Percentiles rank a stretch among this genome's conserved stretches.
These are phyloP conservation scores for Backusella parvicylindrica DNA, from an alignment of 192 early-diverging fungal species.

Conservation along the genomic window DNA sequence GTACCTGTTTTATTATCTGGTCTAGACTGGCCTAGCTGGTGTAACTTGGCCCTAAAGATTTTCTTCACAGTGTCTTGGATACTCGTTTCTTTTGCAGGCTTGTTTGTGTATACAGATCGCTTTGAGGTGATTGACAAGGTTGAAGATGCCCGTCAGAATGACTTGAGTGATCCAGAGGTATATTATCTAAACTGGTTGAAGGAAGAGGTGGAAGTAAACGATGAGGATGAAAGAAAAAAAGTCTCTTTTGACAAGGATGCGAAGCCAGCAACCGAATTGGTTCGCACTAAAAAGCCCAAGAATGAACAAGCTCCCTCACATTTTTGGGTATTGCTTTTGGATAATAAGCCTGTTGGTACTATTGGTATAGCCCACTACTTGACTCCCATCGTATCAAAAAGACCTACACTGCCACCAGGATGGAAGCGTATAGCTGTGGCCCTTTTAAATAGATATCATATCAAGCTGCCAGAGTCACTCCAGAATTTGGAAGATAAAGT, in stretches of 20 bases:
- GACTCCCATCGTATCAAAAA: neutral
- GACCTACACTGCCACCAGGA: neutral
- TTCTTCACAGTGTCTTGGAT: slow-evolving; percentile 24
- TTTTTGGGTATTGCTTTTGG: slow-evolving; percentile 34
- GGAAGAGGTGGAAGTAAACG: slow-evolving; percentile 25
- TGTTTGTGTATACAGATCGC: slow-evolving; percentile 28
- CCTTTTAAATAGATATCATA: slow-evolving; percentile 1
- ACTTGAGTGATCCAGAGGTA: slow-evolving; percentile 28
- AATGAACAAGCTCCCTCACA: slow-evolving; percentile 16
- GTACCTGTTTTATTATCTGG: slow-evolving; percentile 13
- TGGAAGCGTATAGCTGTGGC: slow-evolving; percentile 12
- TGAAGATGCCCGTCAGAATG: slow-evolving; percentile 24
- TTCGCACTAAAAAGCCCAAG: neutral
- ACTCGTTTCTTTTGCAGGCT: slow-evolving; percentile 13
- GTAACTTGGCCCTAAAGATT: neutral
- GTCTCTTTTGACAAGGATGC: slow-evolving; percentile 26
- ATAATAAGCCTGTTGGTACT: slow-evolving; percentile 22
- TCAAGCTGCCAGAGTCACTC: neutral
- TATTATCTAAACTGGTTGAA: slow-evolving; percentile 29
- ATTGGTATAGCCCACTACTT: slow-evolving; percentile 26
- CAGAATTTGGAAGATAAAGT: neutral
- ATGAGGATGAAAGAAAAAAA: slow-evolving; percentile 17
- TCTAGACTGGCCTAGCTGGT: neutral
- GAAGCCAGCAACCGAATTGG: slow-evolving; percentile 17
- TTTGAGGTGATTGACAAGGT: slow-evolving; percentile 23